A percentile compares a stretch with the other conserved stretches of the same genome.
Conservation (phyloP, 306 rosid species). For the Vigna hirtella region DNA sequence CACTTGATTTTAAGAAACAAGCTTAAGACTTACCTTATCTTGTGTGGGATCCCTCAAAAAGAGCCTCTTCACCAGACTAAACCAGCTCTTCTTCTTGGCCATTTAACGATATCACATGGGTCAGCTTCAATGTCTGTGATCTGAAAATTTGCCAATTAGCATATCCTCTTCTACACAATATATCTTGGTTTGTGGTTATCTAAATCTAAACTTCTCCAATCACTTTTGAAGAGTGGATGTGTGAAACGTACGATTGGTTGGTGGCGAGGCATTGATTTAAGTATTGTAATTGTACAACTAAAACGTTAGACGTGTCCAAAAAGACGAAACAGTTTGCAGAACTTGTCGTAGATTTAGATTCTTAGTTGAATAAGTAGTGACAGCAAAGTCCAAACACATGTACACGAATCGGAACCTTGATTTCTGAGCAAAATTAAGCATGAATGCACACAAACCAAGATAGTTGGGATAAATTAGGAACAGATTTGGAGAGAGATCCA, state of each 20-base stretch:
- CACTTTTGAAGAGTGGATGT: slow-evolving; percentile 31
- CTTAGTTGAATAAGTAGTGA: slow-evolving; percentile 42
- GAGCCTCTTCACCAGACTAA: slow-evolving; percentile 73
- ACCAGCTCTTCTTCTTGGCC: slow-evolving; percentile 89
- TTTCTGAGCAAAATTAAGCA: slow-evolving; percentile 39
- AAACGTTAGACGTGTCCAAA: slow-evolving; percentile 50
- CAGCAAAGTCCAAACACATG: slow-evolving; percentile 33
- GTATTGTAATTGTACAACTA: slow-evolving; percentile 41
- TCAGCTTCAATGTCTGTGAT: slow-evolving; percentile 45
- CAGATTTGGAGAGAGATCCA: slow-evolving; percentile 51
- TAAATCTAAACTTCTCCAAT: slow-evolving; percentile 24
- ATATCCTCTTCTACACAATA: slow-evolving; percentile 34
- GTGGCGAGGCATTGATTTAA: slow-evolving; percentile 38
- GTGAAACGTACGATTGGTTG: slow-evolving; percentile 39
- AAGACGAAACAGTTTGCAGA: slow-evolving; percentile 42
- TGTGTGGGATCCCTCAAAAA: slow-evolving; percentile 68
- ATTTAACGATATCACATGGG: slow-evolving; percentile 55
- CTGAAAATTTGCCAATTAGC: slow-evolving; percentile 47
- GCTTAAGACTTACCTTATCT: slow-evolving; percentile 60
- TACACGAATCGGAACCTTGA: slow-evolving; percentile 32
- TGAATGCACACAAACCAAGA: slow-evolving; percentile 41
- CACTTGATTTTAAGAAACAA: background rate
- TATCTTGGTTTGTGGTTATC: slow-evolving; percentile 29
- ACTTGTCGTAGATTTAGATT: slow-evolving; percentile 35
- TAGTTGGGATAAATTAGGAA: slow-evolving; percentile 39